These are phyloP conservation scores for Chaetomium tenue DNA, from an alignment of 495 filamentous ascomycete genomes.

Conservation along the genomic window DNA sequence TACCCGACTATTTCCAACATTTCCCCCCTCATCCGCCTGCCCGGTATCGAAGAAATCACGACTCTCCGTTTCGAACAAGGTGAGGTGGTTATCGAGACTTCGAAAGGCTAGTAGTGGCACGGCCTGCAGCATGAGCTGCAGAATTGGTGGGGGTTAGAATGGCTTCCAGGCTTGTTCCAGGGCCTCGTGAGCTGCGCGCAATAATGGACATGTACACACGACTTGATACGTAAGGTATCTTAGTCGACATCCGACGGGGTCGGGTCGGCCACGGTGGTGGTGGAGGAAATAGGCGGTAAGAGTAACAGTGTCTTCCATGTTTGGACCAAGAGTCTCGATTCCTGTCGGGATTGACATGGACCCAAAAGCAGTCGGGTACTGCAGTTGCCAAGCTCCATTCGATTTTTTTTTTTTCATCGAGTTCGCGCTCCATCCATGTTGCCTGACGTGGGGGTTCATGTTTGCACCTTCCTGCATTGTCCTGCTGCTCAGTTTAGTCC, in stretches of 20 bases:
- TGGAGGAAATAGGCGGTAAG: background rate
- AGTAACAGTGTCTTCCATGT: background rate
- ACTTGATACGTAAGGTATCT: too few relatives aligned
- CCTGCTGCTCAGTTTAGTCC: background rate
- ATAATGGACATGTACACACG: background rate
- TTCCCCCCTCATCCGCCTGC: background rate
- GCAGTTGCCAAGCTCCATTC: background rate
- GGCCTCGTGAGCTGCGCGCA: background rate
- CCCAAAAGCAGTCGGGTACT: background rate
- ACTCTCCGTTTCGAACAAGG: background rate
- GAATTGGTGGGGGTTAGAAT: background rate
- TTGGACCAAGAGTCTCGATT: background rate
- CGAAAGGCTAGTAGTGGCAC: background rate
- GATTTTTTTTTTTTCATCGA: background rate
- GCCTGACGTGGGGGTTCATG: slow-evolving; percentile 4
- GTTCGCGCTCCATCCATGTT: background rate
- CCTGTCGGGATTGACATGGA: background rate
- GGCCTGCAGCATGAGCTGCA: background rate
- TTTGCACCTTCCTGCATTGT: background rate
- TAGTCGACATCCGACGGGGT: background rate
- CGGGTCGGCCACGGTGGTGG: background rate
- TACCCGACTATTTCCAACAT: background rate
- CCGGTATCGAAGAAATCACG: background rate
- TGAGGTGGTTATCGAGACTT: background rate
- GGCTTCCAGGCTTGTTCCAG: background rate